These are phyloP conservation scores for Aegle marmelos DNA, from an alignment of 345 rosid genomes.

Conservation along the genomic window DNA sequence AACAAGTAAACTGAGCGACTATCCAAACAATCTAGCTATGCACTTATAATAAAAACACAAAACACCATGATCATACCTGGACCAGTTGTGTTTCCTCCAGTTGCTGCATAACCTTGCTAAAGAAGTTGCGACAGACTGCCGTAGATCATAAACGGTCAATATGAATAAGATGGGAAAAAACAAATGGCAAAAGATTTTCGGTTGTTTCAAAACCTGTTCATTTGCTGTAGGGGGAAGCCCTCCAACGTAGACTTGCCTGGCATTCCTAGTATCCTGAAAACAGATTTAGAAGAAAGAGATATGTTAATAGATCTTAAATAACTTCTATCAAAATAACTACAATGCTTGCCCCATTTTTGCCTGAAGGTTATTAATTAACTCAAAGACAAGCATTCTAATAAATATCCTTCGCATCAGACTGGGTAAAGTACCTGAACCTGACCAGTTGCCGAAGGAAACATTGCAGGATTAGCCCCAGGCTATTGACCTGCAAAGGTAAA, in stretches of 20 bases:
- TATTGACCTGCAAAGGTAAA: slow-evolving; percentile 61
- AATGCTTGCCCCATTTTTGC: not conserved
- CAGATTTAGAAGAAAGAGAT: not conserved
- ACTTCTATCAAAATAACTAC: not conserved
- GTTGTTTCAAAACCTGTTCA: slow-evolving; percentile 65
- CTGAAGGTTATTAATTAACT: not conserved
- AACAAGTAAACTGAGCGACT: not conserved
- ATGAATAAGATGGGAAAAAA: not conserved
- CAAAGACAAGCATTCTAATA: slow-evolving; percentile 7
- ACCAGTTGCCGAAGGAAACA: slow-evolving; percentile 63
- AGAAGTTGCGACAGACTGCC: slow-evolving; percentile 82
- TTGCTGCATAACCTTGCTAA: slow-evolving; percentile 94
- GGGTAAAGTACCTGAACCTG: slow-evolving; percentile 46
- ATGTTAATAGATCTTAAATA: not conserved
- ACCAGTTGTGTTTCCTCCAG: slow-evolving; percentile 97
- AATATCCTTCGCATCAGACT: not conserved
- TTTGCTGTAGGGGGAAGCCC: slow-evolving; percentile 95
- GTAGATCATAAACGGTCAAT: slow-evolving; percentile 24
- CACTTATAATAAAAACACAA: not conserved
- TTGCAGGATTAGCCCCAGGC: slow-evolving; percentile 74
- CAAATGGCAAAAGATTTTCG: not conserved
- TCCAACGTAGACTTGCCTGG: slow-evolving; percentile 96
- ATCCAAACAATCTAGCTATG: not conserved
- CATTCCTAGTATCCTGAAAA: slow-evolving; percentile 95
- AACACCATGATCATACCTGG: slow-evolving; percentile 50